Base-by-base conservation (phyloP, 2,329 filamentous ascomycete genomes). In the Aspergillus persii region DNA sequence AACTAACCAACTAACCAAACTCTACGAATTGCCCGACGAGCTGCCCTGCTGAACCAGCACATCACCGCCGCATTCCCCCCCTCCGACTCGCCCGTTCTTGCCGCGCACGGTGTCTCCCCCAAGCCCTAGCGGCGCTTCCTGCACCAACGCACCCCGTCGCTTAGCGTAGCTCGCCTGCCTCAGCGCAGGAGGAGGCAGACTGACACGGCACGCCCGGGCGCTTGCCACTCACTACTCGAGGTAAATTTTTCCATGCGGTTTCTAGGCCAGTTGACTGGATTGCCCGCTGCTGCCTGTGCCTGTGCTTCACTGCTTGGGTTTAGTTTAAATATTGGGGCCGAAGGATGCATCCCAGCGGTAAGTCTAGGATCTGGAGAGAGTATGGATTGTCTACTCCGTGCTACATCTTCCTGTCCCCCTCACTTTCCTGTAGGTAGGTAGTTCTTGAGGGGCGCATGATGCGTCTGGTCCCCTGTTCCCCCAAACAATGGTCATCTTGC, bases 51-150 rank as follows among this genome's bases (percentile, higher is more conserved):
- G 27, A 54, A 53, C 12, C 46, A 48, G 33, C 50, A 15, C 54
- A 50, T 50, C 57, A n/a, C 50, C 18, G 15, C 33, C 44, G 33
- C 39, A 53, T 55, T 36, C 41, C 55, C 39, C 53, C 49, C 50
- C 63, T 55, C 48, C 63, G 62, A 59, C 67, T 67, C 57, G 60
- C 56, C 53, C 53, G 55, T 54, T 50, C 53, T 62, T 63, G 58
- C 62, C 60, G 64, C 66, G 60, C 57, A 56, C 59, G 53, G 59
- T 56, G 52, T 54, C 59, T 57, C 47, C 18, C 26, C 47, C 49
- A 33, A 15, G 61, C 50, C 23, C 57, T 58, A 50, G 46, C 57
- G 62, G 64, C 64, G 61, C 60, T 41, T 48, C 27, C 26, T 8
- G 29, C 23, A n/a, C 51, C 50, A 30, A 23, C 33, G 11, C 46